Base-by-base conservation (phyloP, 2,329 filamentous ascomycete genomes). In the Hypoxylon sp. region DNA sequence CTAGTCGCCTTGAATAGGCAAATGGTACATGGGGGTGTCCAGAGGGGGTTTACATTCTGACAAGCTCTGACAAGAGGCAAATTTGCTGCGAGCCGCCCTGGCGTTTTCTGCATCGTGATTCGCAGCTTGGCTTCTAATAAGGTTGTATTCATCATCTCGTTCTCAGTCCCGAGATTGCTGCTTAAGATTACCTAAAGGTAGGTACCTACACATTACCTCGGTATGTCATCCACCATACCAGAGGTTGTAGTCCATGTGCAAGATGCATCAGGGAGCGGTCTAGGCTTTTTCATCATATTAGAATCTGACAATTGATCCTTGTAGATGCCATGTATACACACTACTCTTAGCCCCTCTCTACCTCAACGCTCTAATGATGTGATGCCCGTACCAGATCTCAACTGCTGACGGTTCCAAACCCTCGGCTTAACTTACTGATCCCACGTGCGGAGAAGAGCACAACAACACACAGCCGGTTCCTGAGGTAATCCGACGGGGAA, bases 251-350 rank as follows among this genome's bases (percentile, higher is more conserved):
- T 12, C 23, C 16, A 23, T 29, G 14, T 19, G 6, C 19, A 19
- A 32, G 32, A 30, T 23, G 16, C 23, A 7, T 39, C 23, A 43
- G 39, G 46, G 52, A 45, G 12, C 32, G 21, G 52, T 51, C 46
- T 34, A 53, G 29, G 41, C 51, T 61, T 43, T 41, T 53, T 53
- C 57, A 52, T 52, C 34, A 57, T 56, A 47, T 47, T 46, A 12
- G 23, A 50, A 55, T 60, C 50, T 55, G 51, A 51, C 56, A 61
- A 41, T 57, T 12, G 11, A 3, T 39, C 54, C 23, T 57, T 57
- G 43, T 43, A 57, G 30, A 37, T 48, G 16, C 6, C n/a, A 54
- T 21, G 9, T 43, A 30, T 41, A 30, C 16, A 21, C 16, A 19
- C 25, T 25, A 27, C 5, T n/a, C 30, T 21, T 39, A 48, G 45